Evolutionary conservation across 331 rosid genomes (phyloP).

Genomic region (Erythrophleum ivorense): DNA sequence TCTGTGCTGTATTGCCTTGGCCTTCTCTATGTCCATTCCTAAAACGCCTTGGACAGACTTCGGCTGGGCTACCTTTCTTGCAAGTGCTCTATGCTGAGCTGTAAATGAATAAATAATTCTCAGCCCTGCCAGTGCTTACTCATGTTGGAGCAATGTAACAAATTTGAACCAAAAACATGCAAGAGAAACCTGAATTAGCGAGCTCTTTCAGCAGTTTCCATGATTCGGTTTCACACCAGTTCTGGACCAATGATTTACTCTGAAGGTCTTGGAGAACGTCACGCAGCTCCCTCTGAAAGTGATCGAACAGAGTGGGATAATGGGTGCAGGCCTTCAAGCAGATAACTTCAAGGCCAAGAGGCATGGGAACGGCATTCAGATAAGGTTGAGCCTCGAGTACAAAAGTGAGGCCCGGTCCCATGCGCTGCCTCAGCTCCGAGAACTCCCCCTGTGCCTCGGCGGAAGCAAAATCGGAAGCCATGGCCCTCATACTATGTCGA

Average conservation of each 20-base stretch:
- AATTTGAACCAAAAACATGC: not conserved
- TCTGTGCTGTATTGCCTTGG: slow-evolving; percentile 63
- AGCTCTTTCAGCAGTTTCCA: slow-evolving; percentile 78
- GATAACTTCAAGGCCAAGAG: slow-evolving; percentile 66
- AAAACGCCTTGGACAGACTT: slow-evolving; percentile 60
- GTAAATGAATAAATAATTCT: slow-evolving; percentile 43
- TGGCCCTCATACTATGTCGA: slow-evolving; percentile 65
- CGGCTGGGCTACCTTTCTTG: slow-evolving; percentile 56
- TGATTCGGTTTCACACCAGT: slow-evolving; percentile 64
- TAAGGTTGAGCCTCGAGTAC: slow-evolving; percentile 77
- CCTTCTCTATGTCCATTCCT: slow-evolving; percentile 68
- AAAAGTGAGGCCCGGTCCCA: slow-evolving; percentile 72
- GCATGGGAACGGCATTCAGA: slow-evolving; percentile 74
- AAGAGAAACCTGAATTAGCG: slow-evolving; percentile 62
- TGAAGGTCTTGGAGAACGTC: slow-evolving; percentile 60
- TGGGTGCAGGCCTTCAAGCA: slow-evolving; percentile 77
- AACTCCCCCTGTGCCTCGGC: slow-evolving; percentile 64
- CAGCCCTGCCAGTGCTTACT: slow-evolving; percentile 32
- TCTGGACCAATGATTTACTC: slow-evolving; percentile 39
- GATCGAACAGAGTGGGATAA: slow-evolving; percentile 79
- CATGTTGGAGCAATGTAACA: not conserved
- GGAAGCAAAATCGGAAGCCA: slow-evolving; percentile 67
- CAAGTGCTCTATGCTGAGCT: slow-evolving; percentile 73
- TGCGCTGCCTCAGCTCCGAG: slow-evolving; percentile 56
- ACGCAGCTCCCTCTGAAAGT: slow-evolving; percentile 84